These are phyloP conservation scores for Podospora pseudoanserina DNA, from an alignment of 495 filamentous ascomycete species.

Conservation along the genomic window DNA sequence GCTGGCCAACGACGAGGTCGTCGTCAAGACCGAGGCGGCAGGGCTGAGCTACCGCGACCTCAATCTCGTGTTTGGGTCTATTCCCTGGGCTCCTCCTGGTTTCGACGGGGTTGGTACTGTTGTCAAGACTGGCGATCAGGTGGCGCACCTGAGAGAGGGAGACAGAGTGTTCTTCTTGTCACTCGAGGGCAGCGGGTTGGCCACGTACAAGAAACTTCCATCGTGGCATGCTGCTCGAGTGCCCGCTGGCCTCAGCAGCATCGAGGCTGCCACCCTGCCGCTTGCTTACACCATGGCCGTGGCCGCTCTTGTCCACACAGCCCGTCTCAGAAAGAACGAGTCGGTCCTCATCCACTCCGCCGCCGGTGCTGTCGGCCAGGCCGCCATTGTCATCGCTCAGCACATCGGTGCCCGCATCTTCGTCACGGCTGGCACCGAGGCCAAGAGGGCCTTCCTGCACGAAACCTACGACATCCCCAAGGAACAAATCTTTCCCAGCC, in stretches of 20 bases:
- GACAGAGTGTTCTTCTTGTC: background rate
- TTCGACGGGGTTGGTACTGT: background rate
- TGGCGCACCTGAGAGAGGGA: background rate
- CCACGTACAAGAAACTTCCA: background rate
- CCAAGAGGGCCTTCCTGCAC: constrained; percentile 45
- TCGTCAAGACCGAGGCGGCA: background rate
- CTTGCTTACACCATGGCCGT: background rate
- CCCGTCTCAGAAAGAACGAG: constrained; percentile 41
- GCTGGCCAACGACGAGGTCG: background rate
- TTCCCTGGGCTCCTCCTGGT: constrained; percentile 1
- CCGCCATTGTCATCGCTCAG: constrained; percentile 49
- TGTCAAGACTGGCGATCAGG: background rate
- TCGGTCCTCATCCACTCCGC: constrained; percentile 54
- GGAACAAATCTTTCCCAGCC: constrained; percentile 49
- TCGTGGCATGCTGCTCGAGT: background rate
- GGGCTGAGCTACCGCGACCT: constrained; percentile 4
- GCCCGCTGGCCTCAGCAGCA: background rate
- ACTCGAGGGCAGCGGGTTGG: background rate
- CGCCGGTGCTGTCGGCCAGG: constrained; percentile 49
- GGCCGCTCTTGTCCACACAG: constrained; percentile 17
- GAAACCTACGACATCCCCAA: constrained; percentile 43
- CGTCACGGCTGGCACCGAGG: constrained; percentile 38
- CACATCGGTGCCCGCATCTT: constrained; percentile 50
- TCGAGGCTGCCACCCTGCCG: background rate
- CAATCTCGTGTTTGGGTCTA: background rate